Conservation (phyloP, 768 basidiomycete genomes). For the Porphyrellus cyaneotinctus region DNA sequence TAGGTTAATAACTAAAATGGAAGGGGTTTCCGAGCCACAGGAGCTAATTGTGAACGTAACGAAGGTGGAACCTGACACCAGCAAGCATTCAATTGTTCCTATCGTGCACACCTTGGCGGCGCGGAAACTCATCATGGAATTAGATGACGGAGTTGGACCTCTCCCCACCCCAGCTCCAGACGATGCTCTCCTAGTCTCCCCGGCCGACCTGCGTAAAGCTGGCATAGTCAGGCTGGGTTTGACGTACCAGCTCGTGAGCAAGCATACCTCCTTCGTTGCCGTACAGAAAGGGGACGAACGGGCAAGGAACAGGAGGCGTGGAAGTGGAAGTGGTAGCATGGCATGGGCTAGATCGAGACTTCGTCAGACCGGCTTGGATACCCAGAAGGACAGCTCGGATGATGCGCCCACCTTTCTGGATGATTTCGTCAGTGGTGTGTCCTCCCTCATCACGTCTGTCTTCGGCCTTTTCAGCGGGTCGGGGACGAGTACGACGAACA, state of each 20-base stretch:
- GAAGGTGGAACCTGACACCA: constrained; percentile 21
- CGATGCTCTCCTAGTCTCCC: constrained; percentile 24
- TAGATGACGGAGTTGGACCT: constrained; percentile 36
- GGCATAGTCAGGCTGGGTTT: constrained; percentile 48
- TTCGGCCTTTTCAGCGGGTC: constrained; percentile 11
- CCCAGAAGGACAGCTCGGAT: background rate
- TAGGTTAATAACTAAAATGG: constrained; percentile 25
- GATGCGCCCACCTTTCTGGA: constrained; percentile 15
- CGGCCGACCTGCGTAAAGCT: constrained; percentile 38
- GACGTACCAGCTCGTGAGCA: constrained; percentile 49
- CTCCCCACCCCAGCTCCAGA: constrained; percentile 28
- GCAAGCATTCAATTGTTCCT: constrained; percentile 17
- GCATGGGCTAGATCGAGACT: constrained; percentile 20
- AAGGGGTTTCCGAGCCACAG: constrained; percentile 19
- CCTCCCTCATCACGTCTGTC: constrained; percentile 15
- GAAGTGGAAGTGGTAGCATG: background rate
- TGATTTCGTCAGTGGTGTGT: constrained; percentile 14
- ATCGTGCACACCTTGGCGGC: constrained; percentile 55
- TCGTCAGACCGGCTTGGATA: background rate
- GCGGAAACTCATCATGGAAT: constrained; percentile 49
- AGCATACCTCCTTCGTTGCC: constrained; percentile 55
- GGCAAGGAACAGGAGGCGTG: constrained; percentile 4
- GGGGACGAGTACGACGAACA: background rate
- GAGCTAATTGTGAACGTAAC: constrained; percentile 21
- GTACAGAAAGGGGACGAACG: constrained; percentile 36